Evolutionary conservation across 2,329 filamentous ascomycete species (phyloP), one percentile per base, ranked within the genome.

Genomic region (Diplodia sapinea): DNA sequence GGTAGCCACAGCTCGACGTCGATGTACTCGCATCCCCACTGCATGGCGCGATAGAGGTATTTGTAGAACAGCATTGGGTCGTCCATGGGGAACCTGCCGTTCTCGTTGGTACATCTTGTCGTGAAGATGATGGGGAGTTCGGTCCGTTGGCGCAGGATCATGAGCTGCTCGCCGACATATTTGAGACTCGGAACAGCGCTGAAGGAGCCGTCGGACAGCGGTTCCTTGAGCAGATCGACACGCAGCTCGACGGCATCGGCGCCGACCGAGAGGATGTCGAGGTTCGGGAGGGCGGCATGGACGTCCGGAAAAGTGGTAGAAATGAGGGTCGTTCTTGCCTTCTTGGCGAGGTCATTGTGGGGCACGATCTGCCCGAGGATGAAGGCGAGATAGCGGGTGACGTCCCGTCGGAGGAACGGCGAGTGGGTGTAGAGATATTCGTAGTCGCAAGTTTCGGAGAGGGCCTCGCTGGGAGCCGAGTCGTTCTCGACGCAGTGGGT

Each of bases 81-180:
- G 50, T 92, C 88, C 90, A 94, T 94, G 0, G 92, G 92, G 70
- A 95, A 96, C 29, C 88, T 88, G 38, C 92, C 92, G 74, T 94
- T 95, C 74, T 96, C 92, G 36, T 85, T 87, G 2, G 88, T 92
- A 76, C 92, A 95, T 71, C 93, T 85, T 0, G 91, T 94, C 0
- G 93, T 96, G 76, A 94, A 94, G 67, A 96, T 93, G 75, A 96
- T 92, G n/a, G 93, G 93, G 51, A 96, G 82, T 74, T 96, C 92
- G 0, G 92, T 95, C 70, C 91, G 87, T 78, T 95, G 92, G 29
- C 92, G 88, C 69, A 96, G 79, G 1, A 93, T 81, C 91, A 94
- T 94, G 67, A 96, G 85, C 78, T 96, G 93, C 77, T 94, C 89
- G 33, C 92, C 92, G 11, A 96, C 91, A 77, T 95, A 95, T 75